A percentile compares a stretch with the other conserved stretches of the same genome.
These are phyloP conservation scores for Ballota nigra DNA, from an alignment of 257 asterid genomes.

Conservation along the genomic window DNA sequence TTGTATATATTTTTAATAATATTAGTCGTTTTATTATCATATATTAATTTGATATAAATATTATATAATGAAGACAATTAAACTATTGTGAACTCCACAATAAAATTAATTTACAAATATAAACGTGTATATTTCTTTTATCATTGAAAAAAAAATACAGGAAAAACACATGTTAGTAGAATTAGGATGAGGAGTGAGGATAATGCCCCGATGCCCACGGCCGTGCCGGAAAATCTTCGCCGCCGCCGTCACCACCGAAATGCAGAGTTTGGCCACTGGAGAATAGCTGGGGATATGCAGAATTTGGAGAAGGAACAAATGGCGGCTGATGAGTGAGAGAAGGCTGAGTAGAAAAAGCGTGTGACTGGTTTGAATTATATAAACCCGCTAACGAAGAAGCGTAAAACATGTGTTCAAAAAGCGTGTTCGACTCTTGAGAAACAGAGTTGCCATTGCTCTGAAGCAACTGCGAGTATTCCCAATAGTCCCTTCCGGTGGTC, in stretches of 20 bases:
- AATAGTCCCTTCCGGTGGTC: conserved; percentile 45
- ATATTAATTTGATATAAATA: no score
- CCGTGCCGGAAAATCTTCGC: conserved; percentile 34
- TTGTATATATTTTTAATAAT: no score
- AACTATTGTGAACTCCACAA: no score
- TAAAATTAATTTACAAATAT: no score
- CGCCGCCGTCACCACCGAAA: conserved; percentile 27
- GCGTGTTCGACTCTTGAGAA: conserved; percentile 26
- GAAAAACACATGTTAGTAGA: conserved; percentile 13
- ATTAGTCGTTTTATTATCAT: no score
- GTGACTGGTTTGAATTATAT: no score
- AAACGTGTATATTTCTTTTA: not conserved
- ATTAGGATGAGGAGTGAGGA: conserved; percentile 38
- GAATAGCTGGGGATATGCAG: conserved; percentile 43
- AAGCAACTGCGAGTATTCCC: conserved; percentile 57
- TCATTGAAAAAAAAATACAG: not conserved
- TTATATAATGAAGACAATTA: no score
- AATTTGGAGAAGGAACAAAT: not conserved
- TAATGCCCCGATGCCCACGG: conserved; percentile 47
- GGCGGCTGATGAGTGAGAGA: not conserved
- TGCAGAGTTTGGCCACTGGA: conserved; percentile 34
- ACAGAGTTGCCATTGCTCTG: conserved; percentile 34
- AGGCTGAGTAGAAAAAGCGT: not conserved
- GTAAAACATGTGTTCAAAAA: conserved; percentile 48
- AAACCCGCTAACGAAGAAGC: conserved; percentile 46